Conservation (phyloP, 495 filamentous ascomycete genomes). For the Penicillium tannophilum region DNA sequence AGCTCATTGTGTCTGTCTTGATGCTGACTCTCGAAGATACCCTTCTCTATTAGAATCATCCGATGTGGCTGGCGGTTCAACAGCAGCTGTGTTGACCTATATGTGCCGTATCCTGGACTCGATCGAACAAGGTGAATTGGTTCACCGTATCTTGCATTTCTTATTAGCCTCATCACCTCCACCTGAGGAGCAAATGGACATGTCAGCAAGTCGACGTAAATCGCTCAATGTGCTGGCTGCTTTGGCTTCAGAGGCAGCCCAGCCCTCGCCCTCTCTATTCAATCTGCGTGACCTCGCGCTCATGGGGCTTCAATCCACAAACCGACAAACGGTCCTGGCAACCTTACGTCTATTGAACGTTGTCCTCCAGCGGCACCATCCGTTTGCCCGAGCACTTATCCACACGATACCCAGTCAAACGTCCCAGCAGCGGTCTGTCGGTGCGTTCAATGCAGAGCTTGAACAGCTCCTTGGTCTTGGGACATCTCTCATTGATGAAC, state of each 20-base stretch:
- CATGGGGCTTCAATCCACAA: constrained; percentile 79
- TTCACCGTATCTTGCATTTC: constrained; percentile 92
- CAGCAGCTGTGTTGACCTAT: constrained; percentile 93
- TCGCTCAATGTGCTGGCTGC: constrained; percentile 85
- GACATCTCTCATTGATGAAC: constrained; percentile 67
- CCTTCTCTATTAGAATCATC: constrained; percentile 95
- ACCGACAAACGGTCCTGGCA: constrained; percentile 83
- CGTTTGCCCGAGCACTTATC: constrained; percentile 77
- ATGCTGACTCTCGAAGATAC: constrained; percentile 59
- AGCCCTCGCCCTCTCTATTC: constrained; percentile 83
- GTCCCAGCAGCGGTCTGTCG: constrained; percentile 68
- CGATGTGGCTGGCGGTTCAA: constrained; percentile 93
- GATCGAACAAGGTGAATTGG: constrained; percentile 87
- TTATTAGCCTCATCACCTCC: constrained; percentile 72
- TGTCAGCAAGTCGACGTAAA: constrained; percentile 71
- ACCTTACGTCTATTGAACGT: constrained; percentile 83
- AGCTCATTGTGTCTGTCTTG: background rate
- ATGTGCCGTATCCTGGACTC: constrained; percentile 86
- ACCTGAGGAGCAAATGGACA: constrained; percentile 55
- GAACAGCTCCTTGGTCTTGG: constrained; percentile 73
- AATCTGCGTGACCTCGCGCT: constrained; percentile 91
- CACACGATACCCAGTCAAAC: constrained; percentile 63
- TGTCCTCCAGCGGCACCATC: constrained; percentile 83
- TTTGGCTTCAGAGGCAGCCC: constrained; percentile 62
- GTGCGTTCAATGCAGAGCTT: constrained; percentile 79